These are phyloP conservation scores for Colletotrichum sp. DNA, from an alignment of 2,329 filamentous ascomycete genomes.

Conservation along the genomic window DNA sequence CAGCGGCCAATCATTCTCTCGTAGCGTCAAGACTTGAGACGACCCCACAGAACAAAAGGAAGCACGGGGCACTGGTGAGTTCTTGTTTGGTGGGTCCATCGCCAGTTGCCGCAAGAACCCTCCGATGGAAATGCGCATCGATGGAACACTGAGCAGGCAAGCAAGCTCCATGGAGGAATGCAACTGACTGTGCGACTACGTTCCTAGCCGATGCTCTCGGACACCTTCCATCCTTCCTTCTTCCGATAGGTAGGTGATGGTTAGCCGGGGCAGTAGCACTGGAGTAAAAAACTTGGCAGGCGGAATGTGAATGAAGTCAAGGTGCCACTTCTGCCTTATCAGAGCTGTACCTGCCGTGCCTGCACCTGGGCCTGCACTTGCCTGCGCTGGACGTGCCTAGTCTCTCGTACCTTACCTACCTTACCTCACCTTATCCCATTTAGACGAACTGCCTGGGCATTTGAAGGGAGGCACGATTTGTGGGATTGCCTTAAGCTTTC, in stretches of 20 bases:
- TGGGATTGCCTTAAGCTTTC: slow-evolving; percentile 8
- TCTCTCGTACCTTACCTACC: neutral
- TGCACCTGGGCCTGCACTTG: neutral
- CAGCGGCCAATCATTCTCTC: slow-evolving; percentile 9
- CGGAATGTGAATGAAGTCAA: neutral
- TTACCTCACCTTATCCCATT: neutral
- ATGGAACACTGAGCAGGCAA: neutral
- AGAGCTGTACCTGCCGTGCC: neutral
- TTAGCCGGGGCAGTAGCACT: neutral
- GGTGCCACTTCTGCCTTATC: neutral
- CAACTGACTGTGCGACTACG: neutral
- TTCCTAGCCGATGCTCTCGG: neutral
- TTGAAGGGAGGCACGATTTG: neutral
- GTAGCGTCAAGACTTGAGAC: slow-evolving; percentile 18
- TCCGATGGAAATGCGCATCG: neutral
- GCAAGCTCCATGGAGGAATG: neutral
- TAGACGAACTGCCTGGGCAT: neutral
- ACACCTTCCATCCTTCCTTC: neutral
- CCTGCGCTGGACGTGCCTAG: neutral
- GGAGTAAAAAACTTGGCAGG: neutral
- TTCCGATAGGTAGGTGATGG: neutral
- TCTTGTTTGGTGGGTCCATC: slow-evolving; percentile 15
- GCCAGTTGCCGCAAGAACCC: slow-evolving; percentile 2
- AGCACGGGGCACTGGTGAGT: slow-evolving; percentile 14
- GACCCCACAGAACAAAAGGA: neutral